Evolutionary conservation across 495 filamentous ascomycete genomes (phyloP).

Genomic region (Xanthoparmelia taractica): DNA sequence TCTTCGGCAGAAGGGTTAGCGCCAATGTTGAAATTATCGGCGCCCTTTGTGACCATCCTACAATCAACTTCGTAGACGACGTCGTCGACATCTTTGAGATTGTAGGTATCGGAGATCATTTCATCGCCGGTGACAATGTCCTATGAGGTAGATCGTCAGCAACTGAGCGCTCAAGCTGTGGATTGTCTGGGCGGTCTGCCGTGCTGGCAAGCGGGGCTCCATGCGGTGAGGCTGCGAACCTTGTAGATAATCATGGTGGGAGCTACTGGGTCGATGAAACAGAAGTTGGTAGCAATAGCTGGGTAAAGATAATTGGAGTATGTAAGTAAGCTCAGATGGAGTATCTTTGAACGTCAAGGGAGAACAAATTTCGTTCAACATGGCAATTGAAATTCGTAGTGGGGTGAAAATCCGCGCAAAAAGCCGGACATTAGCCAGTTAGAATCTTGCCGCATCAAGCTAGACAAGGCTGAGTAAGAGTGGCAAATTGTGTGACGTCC

Average conservation of each 20-base stretch:
- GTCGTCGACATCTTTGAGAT: slow-evolving; percentile 65
- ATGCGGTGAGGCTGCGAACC: slow-evolving; percentile 16
- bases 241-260: slow-evolving; percentile 30
- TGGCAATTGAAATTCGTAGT: slow-evolving; percentile 1
- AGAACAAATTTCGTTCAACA: not conserved
- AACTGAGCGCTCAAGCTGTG: not conserved
- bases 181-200: not conserved
- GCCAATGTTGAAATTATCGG: slow-evolving; percentile 68
- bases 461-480: not conserved
- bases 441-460: not conserved
- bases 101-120: slow-evolving; percentile 90
- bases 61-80: slow-evolving; percentile 84
- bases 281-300: no score
- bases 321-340: not conserved
- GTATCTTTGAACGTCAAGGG: not conserved
- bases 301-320: no score
- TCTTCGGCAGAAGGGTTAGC: slow-evolving; percentile 97
- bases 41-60: slow-evolving; percentile 71
- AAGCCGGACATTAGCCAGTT: slow-evolving; percentile 8
- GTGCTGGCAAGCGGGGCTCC: not conserved
- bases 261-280: slow-evolving; percentile 1
- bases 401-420: slow-evolving; percentile 12
- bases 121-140: slow-evolving; percentile 87
- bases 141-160: slow-evolving; percentile 40
- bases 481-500: slow-evolving; percentile 19